Percentiles rank a stretch among this genome's conserved stretches.
These are phyloP conservation scores for Cladochytrium replicatum DNA, from an alignment of 192 early-diverging fungal species.

Conservation along the genomic window DNA sequence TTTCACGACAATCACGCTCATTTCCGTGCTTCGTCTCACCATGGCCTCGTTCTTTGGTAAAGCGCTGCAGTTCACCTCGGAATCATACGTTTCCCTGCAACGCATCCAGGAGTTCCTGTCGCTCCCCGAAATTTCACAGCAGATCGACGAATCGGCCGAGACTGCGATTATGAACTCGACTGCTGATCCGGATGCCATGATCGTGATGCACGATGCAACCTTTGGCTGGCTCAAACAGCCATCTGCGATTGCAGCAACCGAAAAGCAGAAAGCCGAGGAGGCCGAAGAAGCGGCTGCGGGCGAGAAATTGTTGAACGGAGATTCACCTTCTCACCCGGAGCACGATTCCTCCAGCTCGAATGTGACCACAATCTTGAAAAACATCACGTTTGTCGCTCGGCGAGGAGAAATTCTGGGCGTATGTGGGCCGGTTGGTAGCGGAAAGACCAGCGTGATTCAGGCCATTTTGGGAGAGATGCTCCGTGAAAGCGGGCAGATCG, in stretches of 20 bases:
- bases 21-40: conserved; percentile 19
- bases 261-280: too few relatives aligned
- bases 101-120: conserved; percentile 31
- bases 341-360: background rate
- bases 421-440: conserved; percentile 36
- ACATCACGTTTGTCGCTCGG: conserved; percentile 19
- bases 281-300: background rate
- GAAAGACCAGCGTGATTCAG: conserved; percentile 29
- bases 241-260: too few relatives aligned
- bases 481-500: conserved; percentile 4
- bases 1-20: conserved; percentile 31
- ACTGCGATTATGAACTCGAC: conserved; percentile 1
- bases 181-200: conserved; percentile 7
- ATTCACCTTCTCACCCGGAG: background rate
- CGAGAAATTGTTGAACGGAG: background rate
- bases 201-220: conserved; percentile 19
- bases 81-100: conserved; percentile 21
- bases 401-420: conserved; percentile 28
- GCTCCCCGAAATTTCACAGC: conserved; percentile 23
- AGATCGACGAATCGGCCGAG: background rate
- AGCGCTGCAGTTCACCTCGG: conserved; percentile 29
- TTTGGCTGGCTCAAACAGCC: conserved; percentile 22
- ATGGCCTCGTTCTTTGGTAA: conserved; percentile 39
- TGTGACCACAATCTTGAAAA: conserved; percentile 9
- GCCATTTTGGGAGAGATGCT: conserved; percentile 39